These are phyloP conservation scores for Aspergillus indologenus DNA, from an alignment of 495 filamentous ascomycete genomes.

Conservation along the genomic window DNA sequence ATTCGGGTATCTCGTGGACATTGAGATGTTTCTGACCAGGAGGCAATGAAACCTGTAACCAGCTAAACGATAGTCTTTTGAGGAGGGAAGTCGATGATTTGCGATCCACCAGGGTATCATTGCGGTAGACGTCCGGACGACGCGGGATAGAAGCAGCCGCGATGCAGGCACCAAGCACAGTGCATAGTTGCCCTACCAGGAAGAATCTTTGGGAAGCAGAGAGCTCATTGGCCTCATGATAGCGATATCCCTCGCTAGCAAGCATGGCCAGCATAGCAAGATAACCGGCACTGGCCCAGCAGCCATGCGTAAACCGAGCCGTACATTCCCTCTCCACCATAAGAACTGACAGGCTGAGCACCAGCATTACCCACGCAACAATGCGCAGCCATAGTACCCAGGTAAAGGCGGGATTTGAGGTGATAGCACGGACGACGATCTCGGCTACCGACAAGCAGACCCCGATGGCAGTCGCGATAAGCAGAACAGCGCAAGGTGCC, in stretches of 20 bases:
- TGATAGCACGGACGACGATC: neutral
- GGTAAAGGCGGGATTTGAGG: neutral
- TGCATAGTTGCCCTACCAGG: neutral
- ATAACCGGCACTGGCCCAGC: neutral
- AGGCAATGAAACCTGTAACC: neutral
- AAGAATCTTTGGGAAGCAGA: neutral
- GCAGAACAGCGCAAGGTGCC: neutral
- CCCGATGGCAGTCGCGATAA: neutral
- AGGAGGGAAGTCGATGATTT: constrained; percentile 1
- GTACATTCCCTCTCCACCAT: neutral
- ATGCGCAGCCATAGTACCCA: neutral
- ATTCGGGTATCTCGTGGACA: neutral
- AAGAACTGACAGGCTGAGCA: neutral
- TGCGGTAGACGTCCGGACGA: neutral
- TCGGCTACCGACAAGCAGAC: neutral
- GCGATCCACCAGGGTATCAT: neutral
- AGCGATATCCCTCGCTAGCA: neutral
- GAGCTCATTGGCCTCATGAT: neutral
- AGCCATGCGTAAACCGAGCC: neutral
- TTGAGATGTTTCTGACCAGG: neutral
- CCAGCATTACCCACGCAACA: neutral
- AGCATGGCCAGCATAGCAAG: neutral
- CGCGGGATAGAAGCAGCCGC: neutral
- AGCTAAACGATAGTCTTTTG: neutral
- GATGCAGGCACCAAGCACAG: neutral